Percentiles rank a stretch among this genome's conserved stretches.
phyloP scores from a whole-genome alignment of 164 flowering plant genomes.

The Aristolochia fimbriata region DNA sequence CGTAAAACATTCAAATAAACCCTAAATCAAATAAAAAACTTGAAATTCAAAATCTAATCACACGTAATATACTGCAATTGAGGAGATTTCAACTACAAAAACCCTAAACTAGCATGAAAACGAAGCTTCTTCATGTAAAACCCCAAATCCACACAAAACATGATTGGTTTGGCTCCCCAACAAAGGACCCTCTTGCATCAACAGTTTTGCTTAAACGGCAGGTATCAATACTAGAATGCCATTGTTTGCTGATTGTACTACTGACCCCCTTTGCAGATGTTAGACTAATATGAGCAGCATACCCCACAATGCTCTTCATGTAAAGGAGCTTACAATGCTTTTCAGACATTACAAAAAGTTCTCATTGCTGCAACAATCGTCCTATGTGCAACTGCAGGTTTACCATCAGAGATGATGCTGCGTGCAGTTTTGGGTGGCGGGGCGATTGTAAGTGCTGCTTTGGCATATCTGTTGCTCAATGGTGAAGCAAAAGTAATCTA shows the following conservation, averaged over 20 bases:
- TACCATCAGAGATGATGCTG: constrained; percentile 49
- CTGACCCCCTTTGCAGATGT: constrained; percentile 44
- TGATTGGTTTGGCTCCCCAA: constrained; percentile 57
- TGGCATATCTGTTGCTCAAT: constrained; percentile 39
- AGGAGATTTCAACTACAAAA: too few relatives aligned
- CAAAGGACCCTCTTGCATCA: constrained; percentile 56
- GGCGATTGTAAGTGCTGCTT: constrained; percentile 49
- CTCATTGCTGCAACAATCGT: constrained; percentile 49
- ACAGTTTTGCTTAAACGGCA: constrained; percentile 65
- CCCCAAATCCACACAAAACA: too few relatives aligned
- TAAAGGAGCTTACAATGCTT: constrained; percentile 45
- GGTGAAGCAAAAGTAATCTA: too few relatives aligned
- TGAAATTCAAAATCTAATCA: too few relatives aligned
- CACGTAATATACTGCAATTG: too few relatives aligned
- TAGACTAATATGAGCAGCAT: constrained; percentile 94
- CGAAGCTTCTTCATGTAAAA: too few relatives aligned
- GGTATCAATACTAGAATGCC: constrained; percentile 26
- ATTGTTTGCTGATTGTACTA: background rate
- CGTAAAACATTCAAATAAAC: too few relatives aligned
- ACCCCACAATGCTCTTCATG: constrained; percentile 82
- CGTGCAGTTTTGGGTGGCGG: constrained; percentile 42
- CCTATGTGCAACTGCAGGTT: constrained; percentile 55
- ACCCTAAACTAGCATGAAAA: too few relatives aligned
- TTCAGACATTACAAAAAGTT: constrained; percentile 53
- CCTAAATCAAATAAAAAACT: too few relatives aligned